These are phyloP conservation scores for Fusarium tjaetaba DNA, from an alignment of 2,329 filamentous ascomycete species.

Conservation along the genomic window DNA sequence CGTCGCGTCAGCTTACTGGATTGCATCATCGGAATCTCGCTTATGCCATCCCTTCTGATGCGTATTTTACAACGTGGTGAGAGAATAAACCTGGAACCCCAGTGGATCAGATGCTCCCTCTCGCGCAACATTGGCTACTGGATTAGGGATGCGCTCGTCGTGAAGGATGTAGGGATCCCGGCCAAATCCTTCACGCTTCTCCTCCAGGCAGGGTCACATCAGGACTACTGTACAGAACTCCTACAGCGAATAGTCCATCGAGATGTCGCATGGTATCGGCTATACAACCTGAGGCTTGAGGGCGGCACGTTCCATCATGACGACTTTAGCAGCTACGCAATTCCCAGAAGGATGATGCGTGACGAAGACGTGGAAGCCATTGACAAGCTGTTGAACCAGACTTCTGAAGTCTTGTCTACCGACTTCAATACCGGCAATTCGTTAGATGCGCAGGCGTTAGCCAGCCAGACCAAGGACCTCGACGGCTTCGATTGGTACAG, in stretches of 20 bases:
- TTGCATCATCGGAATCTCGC: background rate
- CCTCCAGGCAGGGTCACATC: background rate
- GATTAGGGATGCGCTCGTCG: rapidly evolving
- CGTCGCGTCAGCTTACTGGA: background rate
- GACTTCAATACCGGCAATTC: background rate
- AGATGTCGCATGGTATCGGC: background rate
- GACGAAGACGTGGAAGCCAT: rapidly evolving
- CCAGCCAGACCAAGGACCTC: rapidly evolving
- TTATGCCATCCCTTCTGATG: rapidly evolving
- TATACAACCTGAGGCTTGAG: background rate
- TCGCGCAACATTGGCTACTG: rapidly evolving
- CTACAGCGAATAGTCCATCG: background rate
- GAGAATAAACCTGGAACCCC: background rate
- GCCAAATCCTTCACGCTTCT: rapidly evolving
- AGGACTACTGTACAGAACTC: background rate
- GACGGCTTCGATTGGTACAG: rapidly evolving
- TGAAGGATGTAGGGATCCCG: background rate
- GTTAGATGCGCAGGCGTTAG: background rate
- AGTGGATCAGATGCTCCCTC: background rate
- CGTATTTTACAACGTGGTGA: background rate
- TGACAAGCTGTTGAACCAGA: rapidly evolving
- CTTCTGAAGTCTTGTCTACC: background rate
- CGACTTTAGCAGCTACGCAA: rapidly evolving
- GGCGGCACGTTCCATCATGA: rapidly evolving
- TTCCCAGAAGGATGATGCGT: rapidly evolving